Conservation (phyloP, 2,329 filamentous ascomycete species). For the Eurotiales sp. region DNA sequence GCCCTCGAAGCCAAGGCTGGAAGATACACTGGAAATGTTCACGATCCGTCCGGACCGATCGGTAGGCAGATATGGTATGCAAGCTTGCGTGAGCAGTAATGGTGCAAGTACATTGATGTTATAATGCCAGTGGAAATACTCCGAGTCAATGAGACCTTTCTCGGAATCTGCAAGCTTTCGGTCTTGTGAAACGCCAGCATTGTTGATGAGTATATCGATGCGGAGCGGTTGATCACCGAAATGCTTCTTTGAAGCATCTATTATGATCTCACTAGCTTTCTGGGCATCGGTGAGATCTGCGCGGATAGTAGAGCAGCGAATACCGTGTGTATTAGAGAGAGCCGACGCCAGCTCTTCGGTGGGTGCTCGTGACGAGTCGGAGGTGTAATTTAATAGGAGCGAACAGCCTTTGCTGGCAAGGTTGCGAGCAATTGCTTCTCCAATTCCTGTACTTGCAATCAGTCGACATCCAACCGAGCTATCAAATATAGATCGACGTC, state of each 20-base stretch:
- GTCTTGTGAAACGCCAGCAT: constrained; percentile 62
- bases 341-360: constrained; percentile 53
- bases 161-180: constrained; percentile 60
- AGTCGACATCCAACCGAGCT: not conserved
- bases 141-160: constrained; percentile 56
- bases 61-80: constrained; percentile 63
- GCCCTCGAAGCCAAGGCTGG: constrained; percentile 54
- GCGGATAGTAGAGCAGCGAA: constrained; percentile 62
- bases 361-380: constrained; percentile 53
- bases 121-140: constrained; percentile 69
- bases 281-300: constrained; percentile 65
- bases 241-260: constrained; percentile 57
- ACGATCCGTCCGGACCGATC: constrained; percentile 65
- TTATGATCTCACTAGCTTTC: constrained; percentile 55
- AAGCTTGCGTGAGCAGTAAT: constrained; percentile 71
- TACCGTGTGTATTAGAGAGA: constrained; percentile 55
- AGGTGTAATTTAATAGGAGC: constrained; percentile 69
- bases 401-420: constrained; percentile 69
- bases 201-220: constrained; percentile 84
- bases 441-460: constrained; percentile 59
- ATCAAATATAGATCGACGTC: not conserved
- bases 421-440: constrained; percentile 63
- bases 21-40: constrained; percentile 58
- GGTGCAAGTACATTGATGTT: constrained; percentile 79
- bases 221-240: constrained; percentile 50